Evolutionary conservation across 176 grass and related monocot genomes (phyloP).

Genomic region (Oryza punctata): DNA sequence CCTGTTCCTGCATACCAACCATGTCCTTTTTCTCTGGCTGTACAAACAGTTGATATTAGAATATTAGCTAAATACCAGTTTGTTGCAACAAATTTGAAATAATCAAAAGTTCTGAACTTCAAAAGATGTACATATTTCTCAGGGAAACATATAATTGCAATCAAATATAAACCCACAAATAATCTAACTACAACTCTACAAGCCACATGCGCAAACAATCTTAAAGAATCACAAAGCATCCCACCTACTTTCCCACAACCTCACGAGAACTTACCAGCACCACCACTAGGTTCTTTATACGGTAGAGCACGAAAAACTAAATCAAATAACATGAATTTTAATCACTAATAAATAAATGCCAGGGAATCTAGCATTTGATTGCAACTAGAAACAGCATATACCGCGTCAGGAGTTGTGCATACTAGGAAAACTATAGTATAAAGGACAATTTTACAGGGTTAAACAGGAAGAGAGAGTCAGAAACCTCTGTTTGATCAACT

Average conservation of each 20-base stretch:
- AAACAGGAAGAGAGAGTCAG: neutral
- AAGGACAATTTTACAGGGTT: neutral
- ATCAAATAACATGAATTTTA: neutral
- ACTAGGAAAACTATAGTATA: neutral
- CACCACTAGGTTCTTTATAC: neutral
- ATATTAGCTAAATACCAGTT: neutral
- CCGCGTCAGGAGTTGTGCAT: neutral
- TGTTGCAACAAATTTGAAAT: neutral
- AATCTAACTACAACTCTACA: neutral
- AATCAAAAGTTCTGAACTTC: neutral
- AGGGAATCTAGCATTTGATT: neutral
- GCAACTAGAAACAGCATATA: neutral
- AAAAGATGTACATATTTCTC: neutral
- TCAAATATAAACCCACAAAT: neutral
- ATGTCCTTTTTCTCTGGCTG: conserved; percentile 87
- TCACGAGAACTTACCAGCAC: no score
- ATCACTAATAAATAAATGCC: neutral
- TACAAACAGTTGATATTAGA: conserved; percentile 20
- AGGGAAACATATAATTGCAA: neutral
- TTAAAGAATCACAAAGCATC: neutral
- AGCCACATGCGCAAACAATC: neutral
- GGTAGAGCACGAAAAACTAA: neutral
- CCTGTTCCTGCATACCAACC: conserved; percentile 92
- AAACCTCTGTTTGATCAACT: neutral
- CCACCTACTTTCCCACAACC: no score